Base-by-base conservation (phyloP, 495 filamentous ascomycete genomes). In the Aspergillus egyptiacus region DNA sequence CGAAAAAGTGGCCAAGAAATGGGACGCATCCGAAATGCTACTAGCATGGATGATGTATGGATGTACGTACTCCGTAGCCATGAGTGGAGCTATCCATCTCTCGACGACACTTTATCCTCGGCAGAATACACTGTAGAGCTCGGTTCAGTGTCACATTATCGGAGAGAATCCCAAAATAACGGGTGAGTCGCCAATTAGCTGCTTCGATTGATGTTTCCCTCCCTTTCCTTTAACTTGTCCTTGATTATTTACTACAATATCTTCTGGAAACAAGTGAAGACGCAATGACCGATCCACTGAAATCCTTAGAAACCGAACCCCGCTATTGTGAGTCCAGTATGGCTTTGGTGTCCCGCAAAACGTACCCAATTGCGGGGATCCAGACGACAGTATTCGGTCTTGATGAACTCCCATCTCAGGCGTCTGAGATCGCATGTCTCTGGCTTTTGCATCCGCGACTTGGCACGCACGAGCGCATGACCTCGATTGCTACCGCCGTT, bases 381-480 rank as follows among this genome's bases (percentile, higher is more conserved):
- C 72, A 84, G 6, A 78, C 82, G 10, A 82, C 82, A 41, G 77
- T 96, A 41, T 89, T 87, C 61, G 91, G 91, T 15, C 73, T 96
- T 1, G 66, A 80, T 14, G 87, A 96, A 54, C 74, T 96, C 5
- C 65, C 74, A 5, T 17, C 72, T 8, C 49, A 70, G 13, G 54
- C 68, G 3, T 51, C 65, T 7, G 65, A 77, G 24, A 67, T 91
- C 10, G 81, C 88, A 23, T 86, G 83, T 62, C 73, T 95, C 35
- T 95, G 89, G 89, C 79, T 97, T 13, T 76, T 96, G 24, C 88
- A 96, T 66, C 87, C 85, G 1, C 81, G 93, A 17, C 67, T 84
- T 25, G 70, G 79, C 23, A 79, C 69, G 0, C 80, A 87, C 60
- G 81, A 79, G 42, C 75, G 74, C 50, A 96, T 97, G 91, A 63